Base-by-base conservation (phyloP, 805 yeast genomes). In the Sugiyamaella chiloensis region DNA sequence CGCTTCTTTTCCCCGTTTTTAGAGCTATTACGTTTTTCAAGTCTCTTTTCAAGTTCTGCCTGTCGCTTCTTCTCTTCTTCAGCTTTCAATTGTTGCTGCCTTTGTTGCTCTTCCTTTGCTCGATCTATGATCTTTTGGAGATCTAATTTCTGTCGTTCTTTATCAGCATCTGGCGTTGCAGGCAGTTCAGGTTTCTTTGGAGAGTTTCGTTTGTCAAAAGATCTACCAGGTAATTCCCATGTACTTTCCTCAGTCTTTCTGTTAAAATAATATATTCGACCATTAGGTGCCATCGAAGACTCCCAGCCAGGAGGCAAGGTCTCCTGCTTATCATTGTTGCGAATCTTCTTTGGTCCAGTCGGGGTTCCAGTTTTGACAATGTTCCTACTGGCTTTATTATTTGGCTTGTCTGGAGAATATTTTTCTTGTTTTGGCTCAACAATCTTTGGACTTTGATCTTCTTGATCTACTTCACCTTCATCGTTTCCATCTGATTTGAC, bases 271-370 rank as follows among this genome's bases (percentile, higher is more conserved):
- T 81, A 83, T 12, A 58, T 62, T 11, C 64, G 64, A 11, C 75
- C 74, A 24, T 64, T 67, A 3, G 70, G 66, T 50, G 77, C 81
- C 20, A 63, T 62, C 0, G 84, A 80, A 55, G 74, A 70, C 43
- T 76, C 79, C 93, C 93, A 85, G 1, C 86, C 86, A 0, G 69
- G 69, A 1, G 88, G 87, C 23, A 81, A 69, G 27, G 34, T 47
- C 2, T 17, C 27, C 24, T 30, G 16, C 31, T 42, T 35, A 17
- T 23, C 19, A 23, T n/a, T 11, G 16, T 36, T 36, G 11, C 14
- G 19, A 20, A n/a, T 37, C 17, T 23, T 37, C 27, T 21, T 37
- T 17, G 14, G 21, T 7, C 11, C 40, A 39, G 27, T 6, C 24
- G 30, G 20, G 14, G 34, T 23, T 34, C 16, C 31, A 21, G 20